These are phyloP conservation scores for Ophiostoma sp. DNA, from an alignment of 2,329 filamentous ascomycete species.

Conservation along the genomic window DNA sequence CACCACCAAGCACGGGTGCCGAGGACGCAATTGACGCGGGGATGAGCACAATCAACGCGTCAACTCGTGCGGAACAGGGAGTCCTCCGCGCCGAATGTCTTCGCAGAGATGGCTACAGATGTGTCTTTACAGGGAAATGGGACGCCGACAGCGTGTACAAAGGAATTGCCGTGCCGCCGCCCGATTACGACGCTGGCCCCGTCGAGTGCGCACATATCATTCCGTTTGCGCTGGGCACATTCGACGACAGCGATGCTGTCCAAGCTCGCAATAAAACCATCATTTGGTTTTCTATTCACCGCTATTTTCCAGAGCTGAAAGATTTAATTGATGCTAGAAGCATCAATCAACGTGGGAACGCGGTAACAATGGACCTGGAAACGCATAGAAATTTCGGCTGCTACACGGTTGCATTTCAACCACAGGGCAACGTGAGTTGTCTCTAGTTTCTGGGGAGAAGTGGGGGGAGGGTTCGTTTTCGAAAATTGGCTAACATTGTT, in stretches of 20 bases:
- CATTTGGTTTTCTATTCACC: slow-evolving; percentile 23
- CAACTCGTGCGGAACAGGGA: not conserved
- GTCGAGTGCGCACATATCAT: slow-evolving; percentile 27
- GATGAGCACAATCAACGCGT: not conserved
- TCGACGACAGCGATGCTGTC: slow-evolving; percentile 19
- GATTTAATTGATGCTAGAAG: slow-evolving; percentile 20
- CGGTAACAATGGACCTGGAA: too few relatives aligned
- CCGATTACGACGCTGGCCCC: not conserved
- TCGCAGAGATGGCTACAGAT: not conserved
- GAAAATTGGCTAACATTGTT: too few relatives aligned
- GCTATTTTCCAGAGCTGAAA: slow-evolving; percentile 23
- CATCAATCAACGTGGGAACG: slow-evolving; percentile 18
- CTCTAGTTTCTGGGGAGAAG: too few relatives aligned
- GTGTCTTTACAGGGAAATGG: not conserved
- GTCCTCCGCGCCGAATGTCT: not conserved
- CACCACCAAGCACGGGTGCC: not conserved
- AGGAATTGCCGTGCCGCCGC: not conserved
- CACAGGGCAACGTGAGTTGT: too few relatives aligned
- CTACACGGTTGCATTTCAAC: too few relatives aligned
- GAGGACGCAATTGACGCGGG: not conserved
- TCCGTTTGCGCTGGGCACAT: slow-evolving; percentile 19
- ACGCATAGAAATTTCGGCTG: too few relatives aligned
- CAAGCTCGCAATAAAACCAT: slow-evolving; percentile 21
- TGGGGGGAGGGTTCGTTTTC: too few relatives aligned
- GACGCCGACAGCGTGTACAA: not conserved